Evolutionary conservation across 306 rosid species (phyloP).

Genomic region (Quercus parvula): DNA sequence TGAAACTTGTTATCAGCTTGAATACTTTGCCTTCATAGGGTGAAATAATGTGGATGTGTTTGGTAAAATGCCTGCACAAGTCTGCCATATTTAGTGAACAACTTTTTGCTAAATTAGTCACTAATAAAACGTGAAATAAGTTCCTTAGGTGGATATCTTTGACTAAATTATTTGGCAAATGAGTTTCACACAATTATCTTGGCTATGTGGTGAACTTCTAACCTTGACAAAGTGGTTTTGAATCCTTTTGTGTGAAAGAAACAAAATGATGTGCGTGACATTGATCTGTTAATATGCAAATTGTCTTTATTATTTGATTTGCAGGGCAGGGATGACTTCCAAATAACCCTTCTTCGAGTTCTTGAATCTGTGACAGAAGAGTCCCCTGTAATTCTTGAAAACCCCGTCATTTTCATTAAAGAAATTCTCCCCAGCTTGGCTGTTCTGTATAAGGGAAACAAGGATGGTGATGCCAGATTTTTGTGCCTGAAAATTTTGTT

Average conservation of each 20-base stretch:
- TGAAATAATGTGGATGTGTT: background rate
- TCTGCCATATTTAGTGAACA: background rate
- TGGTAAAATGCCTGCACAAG: background rate
- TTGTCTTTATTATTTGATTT: conserved; percentile 29
- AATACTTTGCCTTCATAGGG: background rate
- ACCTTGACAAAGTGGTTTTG: background rate
- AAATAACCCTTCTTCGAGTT: conserved; percentile 85
- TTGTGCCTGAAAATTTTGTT: conserved; percentile 86
- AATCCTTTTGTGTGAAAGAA: background rate
- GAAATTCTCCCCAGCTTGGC: conserved; percentile 93
- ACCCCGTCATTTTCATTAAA: conserved; percentile 60
- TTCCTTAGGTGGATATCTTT: background rate
- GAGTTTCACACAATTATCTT: background rate
- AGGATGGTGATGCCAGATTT: conserved; percentile 97
- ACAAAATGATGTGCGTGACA: conserved; percentile 6
- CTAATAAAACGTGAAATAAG: background rate
- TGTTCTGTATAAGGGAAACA: conserved; percentile 85
- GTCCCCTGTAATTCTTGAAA: conserved; percentile 53
- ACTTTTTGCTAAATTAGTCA: background rate
- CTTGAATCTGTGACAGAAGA: conserved; percentile 89
- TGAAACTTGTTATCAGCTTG: background rate
- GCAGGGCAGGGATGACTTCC: conserved; percentile 99
- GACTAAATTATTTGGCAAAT: background rate
- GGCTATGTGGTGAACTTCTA: background rate
- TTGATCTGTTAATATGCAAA: conserved; percentile 17